Base-by-base conservation (phyloP, 306 rosid genomes). In the Lathyrus tuberosus region DNA sequence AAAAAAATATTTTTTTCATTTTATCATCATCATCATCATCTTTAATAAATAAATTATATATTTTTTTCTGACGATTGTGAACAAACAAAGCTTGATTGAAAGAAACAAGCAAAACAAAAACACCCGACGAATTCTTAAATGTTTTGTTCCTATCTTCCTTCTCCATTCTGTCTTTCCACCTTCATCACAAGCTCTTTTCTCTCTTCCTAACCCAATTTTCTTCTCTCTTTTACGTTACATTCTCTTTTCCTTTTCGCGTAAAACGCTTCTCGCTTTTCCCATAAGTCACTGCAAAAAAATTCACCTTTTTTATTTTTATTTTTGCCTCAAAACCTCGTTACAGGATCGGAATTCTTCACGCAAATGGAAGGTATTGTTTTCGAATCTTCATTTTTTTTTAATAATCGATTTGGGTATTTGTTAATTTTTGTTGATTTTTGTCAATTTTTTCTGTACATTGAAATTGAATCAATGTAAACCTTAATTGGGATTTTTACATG, bases 311-410 rank as follows among this genome's bases (percentile, higher is more conserved):
- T 24, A 24, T 24, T 24, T 26, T 26, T 26, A 0, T 26, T 26
- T 81, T 48, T 14, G 20, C 75, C 84, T 84, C 56, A 31, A 75
- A 77, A 35, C 71, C 78, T 52, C 57, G 44, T 16, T 65, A 57
- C 57, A 48, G 41, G 66, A 64, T 48, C 68, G 11, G 67, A 71
- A 76, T 48, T 76, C 73, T 60, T 46, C 76, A 10, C 79, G 59
- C 75, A 51, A 88, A 92, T 92, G 97, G 96, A 89, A 87, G 96
- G 96, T 90, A 87, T 76, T 65, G 31, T 78, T 44, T 51, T 67
- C 10, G 60, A 17, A 20, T 61, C 13, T 67, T 59, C 48, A 37
- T 48, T 31, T 49, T 35, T 67, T 74, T 56, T 76, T 75, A 17
- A 12, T 67, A 68, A 28, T 44, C 54, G 80, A 82, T 80, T 73